Conservation (phyloP, 1,284 basidiomycete species). For the Somion occarium region DNA sequence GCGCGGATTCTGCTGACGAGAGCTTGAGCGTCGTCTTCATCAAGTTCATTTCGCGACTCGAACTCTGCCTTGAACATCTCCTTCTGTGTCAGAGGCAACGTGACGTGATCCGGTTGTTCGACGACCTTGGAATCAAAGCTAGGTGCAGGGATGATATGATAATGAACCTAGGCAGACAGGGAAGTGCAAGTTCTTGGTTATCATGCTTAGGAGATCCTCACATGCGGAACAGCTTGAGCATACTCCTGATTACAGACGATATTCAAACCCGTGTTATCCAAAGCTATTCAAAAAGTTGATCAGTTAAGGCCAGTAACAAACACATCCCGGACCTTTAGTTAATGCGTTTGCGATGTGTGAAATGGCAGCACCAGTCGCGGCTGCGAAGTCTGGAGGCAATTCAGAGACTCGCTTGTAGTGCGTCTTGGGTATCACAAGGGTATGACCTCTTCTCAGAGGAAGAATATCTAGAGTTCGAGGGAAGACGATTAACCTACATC, state of each 20-base stretch:
- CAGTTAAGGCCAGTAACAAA: not conserved
- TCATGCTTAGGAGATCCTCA: constrained; percentile 28
- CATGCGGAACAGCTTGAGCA: constrained; percentile 77
- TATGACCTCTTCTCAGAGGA: constrained; percentile 63
- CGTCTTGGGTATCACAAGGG: constrained; percentile 62
- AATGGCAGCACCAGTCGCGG: constrained; percentile 52
- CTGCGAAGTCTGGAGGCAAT: constrained; percentile 55
- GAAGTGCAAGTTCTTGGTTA: not conserved
- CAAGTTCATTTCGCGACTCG: constrained; percentile 49
- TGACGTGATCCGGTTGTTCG: constrained; percentile 18
- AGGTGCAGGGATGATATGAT: constrained; percentile 76
- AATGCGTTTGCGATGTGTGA: constrained; percentile 59
- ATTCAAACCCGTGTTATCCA: constrained; percentile 64
- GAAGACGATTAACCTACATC: not conserved
- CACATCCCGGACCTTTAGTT: constrained; percentile 42
- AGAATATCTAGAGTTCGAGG: constrained; percentile 50
- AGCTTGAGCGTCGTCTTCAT: constrained; percentile 50
- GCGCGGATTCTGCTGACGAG: constrained; percentile 41
- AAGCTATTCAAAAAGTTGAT: constrained; percentile 32
- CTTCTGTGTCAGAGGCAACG: constrained; percentile 32
- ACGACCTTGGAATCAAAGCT: constrained; percentile 27
- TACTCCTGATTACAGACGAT: constrained; percentile 80
- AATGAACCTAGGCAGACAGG: constrained; percentile 59
- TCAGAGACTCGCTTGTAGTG: constrained; percentile 62
- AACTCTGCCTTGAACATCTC: constrained; percentile 59